phyloP scores from a whole-genome alignment of 2,329 filamentous ascomycete species.

The Catunica adiposa region DNA sequence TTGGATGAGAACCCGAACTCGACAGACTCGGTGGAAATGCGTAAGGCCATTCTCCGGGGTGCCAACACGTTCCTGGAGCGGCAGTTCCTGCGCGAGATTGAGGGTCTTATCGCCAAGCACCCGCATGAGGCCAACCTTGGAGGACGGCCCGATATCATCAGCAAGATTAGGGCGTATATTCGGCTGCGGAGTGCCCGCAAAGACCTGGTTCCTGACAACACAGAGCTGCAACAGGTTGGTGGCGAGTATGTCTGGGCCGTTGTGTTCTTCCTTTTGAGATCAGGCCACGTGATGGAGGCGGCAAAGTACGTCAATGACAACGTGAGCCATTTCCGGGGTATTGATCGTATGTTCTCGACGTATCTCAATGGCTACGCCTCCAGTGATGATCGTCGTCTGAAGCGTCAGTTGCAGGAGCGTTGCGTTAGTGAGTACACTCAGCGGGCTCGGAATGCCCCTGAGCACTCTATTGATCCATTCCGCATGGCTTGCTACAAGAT shows the following conservation, averaged over 20 bases:
- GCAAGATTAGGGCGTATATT: conserved; percentile 86
- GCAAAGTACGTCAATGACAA: conserved; percentile 72
- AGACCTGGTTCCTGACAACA: conserved; percentile 67
- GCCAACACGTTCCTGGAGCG: conserved; percentile 67
- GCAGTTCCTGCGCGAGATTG: conserved; percentile 62
- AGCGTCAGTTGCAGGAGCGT: conserved; percentile 63
- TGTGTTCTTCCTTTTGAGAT: conserved; percentile 78
- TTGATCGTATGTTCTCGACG: conserved; percentile 76
- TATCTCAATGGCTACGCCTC: conserved; percentile 76
- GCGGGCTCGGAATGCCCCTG: conserved; percentile 65
- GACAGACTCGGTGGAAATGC: conserved; percentile 45
- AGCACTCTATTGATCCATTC: conserved; percentile 83
- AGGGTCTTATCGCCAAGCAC: conserved; percentile 62
- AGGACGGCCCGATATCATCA: conserved; percentile 71
- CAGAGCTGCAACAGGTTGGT: conserved; percentile 61
- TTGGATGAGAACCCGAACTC: conserved; percentile 57
- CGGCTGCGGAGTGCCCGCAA: conserved; percentile 63
- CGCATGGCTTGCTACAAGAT: conserved; percentile 97
- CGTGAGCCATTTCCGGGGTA: conserved; percentile 64
- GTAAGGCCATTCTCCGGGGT: conserved; percentile 64
- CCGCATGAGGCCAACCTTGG: conserved; percentile 79
- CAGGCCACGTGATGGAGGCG: conserved; percentile 70
- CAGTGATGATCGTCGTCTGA: conserved; percentile 59
- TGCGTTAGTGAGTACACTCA: conserved; percentile 85
- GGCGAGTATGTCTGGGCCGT: conserved; percentile 87